phyloP scores from a whole-genome alignment of 352 stramenopile genomes.

The Pythium coloratum region DNA sequence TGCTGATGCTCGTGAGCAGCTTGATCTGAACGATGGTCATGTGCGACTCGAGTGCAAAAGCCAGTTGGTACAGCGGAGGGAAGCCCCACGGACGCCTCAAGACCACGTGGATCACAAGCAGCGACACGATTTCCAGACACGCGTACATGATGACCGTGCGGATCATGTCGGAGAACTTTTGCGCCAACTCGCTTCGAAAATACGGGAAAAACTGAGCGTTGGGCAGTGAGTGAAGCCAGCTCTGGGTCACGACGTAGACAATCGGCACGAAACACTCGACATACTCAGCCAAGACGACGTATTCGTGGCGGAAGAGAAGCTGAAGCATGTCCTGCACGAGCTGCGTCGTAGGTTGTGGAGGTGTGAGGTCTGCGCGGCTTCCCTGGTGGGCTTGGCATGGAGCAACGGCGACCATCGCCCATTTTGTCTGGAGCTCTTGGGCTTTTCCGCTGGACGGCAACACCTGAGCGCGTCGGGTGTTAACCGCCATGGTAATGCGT shows the following conservation, averaged over 20 bases:
- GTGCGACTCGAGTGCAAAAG: conserved; percentile 12
- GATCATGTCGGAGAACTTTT: not conserved
- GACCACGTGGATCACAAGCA: not conserved
- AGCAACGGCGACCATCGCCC: not conserved
- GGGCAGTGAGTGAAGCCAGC: conserved; percentile 24
- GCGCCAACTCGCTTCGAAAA: not conserved
- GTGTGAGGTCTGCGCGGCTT: not conserved
- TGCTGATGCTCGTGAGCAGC: not conserved
- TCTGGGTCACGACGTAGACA: conserved; percentile 27
- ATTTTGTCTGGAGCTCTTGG: not conserved
- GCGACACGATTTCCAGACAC: not conserved
- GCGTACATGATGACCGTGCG: not conserved
- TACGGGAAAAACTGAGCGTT: conserved; percentile 13
- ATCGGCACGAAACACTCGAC: conserved; percentile 33
- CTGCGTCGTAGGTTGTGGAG: not conserved
- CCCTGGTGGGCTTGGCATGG: not conserved
- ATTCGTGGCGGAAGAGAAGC: conserved; percentile 34
- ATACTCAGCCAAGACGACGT: conserved; percentile 31
- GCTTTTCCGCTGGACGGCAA: not conserved
- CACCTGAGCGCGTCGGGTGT: not conserved
- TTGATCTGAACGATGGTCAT: conserved; percentile 11
- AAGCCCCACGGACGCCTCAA: not conserved
- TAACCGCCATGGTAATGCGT: not conserved
- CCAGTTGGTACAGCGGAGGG: conserved; percentile 2
- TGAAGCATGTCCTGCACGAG: conserved; percentile 5